Conservation (phyloP, 192 early-diverging fungal species). For the Backusella tarrabulga region DNA sequence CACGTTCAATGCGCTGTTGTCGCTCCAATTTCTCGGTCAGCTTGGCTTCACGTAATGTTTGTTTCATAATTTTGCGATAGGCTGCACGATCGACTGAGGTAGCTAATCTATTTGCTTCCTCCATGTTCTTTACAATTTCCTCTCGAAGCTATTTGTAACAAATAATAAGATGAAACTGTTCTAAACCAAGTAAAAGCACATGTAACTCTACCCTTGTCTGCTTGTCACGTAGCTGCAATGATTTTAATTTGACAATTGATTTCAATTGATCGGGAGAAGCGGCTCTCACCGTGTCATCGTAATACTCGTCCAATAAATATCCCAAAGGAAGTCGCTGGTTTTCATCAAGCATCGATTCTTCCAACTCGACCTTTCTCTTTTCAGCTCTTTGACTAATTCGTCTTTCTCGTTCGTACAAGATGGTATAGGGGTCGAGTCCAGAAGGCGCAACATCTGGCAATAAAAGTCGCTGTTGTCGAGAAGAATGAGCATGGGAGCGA, state of each 20-base stretch:
- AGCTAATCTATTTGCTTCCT: constrained; percentile 70
- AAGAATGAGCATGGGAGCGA: constrained; percentile 44
- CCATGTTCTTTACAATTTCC: constrained; percentile 72
- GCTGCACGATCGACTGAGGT: constrained; percentile 76
- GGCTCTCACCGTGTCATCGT: constrained; percentile 28
- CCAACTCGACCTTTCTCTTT: constrained; percentile 63
- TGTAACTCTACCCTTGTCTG: constrained; percentile 56
- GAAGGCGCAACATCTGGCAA: constrained; percentile 68
- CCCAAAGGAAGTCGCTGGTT: constrained; percentile 40
- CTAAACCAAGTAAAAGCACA: neutral
- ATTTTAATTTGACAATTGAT: constrained; percentile 83
- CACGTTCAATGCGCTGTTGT: constrained; percentile 85
- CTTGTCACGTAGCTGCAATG: constrained; percentile 73
- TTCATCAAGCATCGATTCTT: constrained; percentile 32
- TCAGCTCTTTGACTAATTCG: constrained; percentile 69
- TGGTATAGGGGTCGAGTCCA: constrained; percentile 76
- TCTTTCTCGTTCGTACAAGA: constrained; percentile 77
- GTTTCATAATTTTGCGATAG: constrained; percentile 79
- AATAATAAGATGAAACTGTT: neutral
- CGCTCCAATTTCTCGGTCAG: constrained; percentile 88
- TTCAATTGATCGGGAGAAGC: constrained; percentile 61
- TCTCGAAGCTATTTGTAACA: constrained; percentile 52
- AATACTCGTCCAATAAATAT: constrained; percentile 36
- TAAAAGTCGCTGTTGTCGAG: constrained; percentile 64
- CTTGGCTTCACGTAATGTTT: constrained; percentile 77